These are phyloP conservation scores for Nepenthes mirabilis DNA, from an alignment of 148 eudicot species.

Conservation along the genomic window DNA sequence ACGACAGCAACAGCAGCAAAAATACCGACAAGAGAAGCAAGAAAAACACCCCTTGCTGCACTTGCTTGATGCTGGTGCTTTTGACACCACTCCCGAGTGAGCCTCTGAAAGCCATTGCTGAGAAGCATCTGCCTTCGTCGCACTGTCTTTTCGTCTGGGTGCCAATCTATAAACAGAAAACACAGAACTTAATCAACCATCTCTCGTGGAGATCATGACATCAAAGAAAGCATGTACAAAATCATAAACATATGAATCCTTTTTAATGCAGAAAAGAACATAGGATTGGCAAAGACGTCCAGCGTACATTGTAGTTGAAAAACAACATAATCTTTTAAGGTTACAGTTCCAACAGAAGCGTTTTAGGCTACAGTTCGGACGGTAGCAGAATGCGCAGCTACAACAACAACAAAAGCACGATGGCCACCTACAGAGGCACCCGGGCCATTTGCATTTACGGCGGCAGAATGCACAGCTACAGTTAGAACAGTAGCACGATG, in stretches of 20 bases:
- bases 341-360: neutral
- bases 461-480: neutral
- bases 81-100: no score
- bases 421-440: neutral
- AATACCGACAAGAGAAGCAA: neutral
- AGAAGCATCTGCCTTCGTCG: no score
- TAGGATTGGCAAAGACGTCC: no score
- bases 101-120: no score
- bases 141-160: no score
- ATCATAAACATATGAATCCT: no score
- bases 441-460: neutral
- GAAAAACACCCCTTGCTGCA: neutral
- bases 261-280: no score
- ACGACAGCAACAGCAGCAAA: neutral
- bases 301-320: no score
- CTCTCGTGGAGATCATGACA: no score
- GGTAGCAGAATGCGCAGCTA: neutral
- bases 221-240: no score
- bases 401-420: neutral
- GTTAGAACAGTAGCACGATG: neutral
- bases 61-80: neutral
- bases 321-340: neutral
- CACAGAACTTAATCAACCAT: no score
- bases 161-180: no score
- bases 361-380: neutral